These are phyloP conservation scores for Pichia sp. DNA, from an alignment of 1,139 yeast genomes.

Conservation along the genomic window DNA sequence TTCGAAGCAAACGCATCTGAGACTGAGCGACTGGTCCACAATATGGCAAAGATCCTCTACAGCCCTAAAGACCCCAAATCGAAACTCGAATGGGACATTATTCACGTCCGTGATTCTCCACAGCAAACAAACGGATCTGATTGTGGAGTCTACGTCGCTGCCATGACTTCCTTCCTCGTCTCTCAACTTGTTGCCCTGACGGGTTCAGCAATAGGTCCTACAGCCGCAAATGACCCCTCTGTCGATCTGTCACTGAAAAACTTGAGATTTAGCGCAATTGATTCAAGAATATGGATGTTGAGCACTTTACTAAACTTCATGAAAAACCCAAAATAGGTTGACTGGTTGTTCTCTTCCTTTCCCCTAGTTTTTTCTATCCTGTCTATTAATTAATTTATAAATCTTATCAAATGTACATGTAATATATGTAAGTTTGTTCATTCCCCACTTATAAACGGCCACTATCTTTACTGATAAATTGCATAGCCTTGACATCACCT, in stretches of 20 bases:
- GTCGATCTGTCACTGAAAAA: conserved; percentile 33
- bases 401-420: neutral
- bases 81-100: conserved; percentile 9
- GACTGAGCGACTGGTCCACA: conserved; percentile 33
- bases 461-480: conserved; percentile 43
- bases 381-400: neutral
- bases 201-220: conserved; percentile 5
- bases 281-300: conserved; percentile 42
- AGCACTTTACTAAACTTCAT: conserved; percentile 33
- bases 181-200: conserved; percentile 34
- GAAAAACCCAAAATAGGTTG: conserved; percentile 12
- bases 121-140: conserved; percentile 75
- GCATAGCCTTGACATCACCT: conserved; percentile 77
- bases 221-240: conserved; percentile 17
- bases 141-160: conserved; percentile 70
- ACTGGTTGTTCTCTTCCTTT: neutral
- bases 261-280: conserved; percentile 37
- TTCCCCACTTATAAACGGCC: neutral
- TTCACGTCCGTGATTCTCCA: conserved; percentile 42
- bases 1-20: conserved; percentile 38
- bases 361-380: neutral
- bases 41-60: conserved; percentile 33
- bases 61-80: conserved; percentile 14
- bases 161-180: conserved; percentile 40
- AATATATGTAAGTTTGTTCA: neutral